Base-by-base conservation (phyloP, 805 yeast genomes). In the Saccharomycopsis sp. region DNA sequence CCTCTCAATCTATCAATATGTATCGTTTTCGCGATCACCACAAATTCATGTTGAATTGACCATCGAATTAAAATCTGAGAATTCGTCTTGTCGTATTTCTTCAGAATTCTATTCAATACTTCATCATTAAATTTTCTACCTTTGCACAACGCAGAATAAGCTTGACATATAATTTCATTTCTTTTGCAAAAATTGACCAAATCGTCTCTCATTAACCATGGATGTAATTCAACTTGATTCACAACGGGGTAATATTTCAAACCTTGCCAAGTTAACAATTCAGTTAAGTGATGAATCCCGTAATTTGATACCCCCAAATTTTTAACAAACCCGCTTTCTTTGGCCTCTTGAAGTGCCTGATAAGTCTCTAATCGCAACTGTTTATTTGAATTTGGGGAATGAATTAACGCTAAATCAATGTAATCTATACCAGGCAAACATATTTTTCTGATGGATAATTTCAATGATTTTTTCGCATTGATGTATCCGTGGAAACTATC, bases 241-340 rank as follows among this genome's bases (percentile, higher is more conserved):
- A 71, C 65, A 1, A 63, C 72, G 0, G 79, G 79, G 53, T 48
- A 58, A 48, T 59, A 56, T 43, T 61, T 62, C 33, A 77, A 61
- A 2, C 65, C 73, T 8, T 61, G 61, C 69, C 75, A 72, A 4
- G 56, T 56, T 31, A 72, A 55, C 19, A 81, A 59, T 58, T 79
- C 83, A 53, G 75, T 60, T 22, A 80, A 54, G 55, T 80, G 85
- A 40, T 68, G 66, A 19, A 64, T 57, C 14, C 83, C 83, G 55
- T 68, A 79, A 59, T 79, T 80, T 28, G 84, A 77, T 7, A 81
- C 84, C 19, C 86, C 86, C 44, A 81, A 73, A 39, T 65, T 64
- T 51, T 66, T 68, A 21, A 78, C 68, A 38, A 56, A 61, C 13
- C 82, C 83, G 5, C 61, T 58, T 22, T 60, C 71, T 7, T 72